Evolutionary conservation across 2,329 filamentous ascomycete species (phyloP), one percentile per base, ranked within the genome.

Genomic region (Pestalotiopsis sp.): DNA sequence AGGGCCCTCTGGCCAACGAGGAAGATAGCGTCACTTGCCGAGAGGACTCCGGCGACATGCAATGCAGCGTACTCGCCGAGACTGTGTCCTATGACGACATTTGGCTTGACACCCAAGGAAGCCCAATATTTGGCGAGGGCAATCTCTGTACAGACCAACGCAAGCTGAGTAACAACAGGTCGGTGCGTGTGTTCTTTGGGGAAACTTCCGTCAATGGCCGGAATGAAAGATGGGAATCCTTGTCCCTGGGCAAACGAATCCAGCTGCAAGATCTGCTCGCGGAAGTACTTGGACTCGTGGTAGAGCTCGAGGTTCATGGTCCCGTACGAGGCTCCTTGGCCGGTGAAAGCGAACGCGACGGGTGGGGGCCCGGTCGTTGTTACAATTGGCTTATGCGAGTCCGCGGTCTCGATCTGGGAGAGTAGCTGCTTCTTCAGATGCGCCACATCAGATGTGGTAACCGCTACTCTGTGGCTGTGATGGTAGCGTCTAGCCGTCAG

Each of bases 51-150:
- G 67, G 88, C 86, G 56, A 87, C 83, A 71, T 87, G 82, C 1
- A 90, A 81, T 57, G 88, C 88, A 59, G 88, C 87, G 72, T 90
- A 90, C 74, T 90, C 88, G 60, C 88, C 88, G 56, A 90, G 79
- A 72, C 87, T 90, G 70, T 82, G 82, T 11, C 82, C 82, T 27
- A 83, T 70, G 4, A 83, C 81, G 5, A 78, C 83, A 56, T 81
- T 80, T 66, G 82, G 82, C 17, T 73, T 75, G 25, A 83, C 69
- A 38, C 80, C 81, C 69, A 77, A 77, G 6, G 77, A 78, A 23
- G 70, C 72, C 79, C 80, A 83, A n/a, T 81, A 71, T 52, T 75
- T 74, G 9, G 77, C 76, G 5, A 83, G 71, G 7, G 82, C 80
- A 23, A 80, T 81, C 69, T 83, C 75, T 14, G 78, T 70, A 56